phyloP scores from a whole-genome alignment of 371 early-diverging fungal species.

The Circinella umbellata region DNA sequence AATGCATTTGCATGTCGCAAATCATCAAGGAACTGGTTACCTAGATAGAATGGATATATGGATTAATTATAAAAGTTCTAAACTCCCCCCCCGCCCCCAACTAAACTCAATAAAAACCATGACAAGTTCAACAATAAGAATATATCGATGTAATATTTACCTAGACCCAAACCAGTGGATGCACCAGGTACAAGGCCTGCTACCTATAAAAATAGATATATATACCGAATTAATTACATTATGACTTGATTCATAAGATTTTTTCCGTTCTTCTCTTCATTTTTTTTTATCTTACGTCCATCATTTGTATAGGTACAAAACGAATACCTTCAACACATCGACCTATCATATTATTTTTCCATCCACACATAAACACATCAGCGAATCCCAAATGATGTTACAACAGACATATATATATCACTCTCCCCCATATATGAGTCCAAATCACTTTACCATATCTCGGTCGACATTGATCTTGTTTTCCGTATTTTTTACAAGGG shows the following conservation, averaged over 20 bases:
- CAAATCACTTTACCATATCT: conserved; percentile 59
- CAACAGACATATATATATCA: neutral
- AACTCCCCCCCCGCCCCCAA: no score
- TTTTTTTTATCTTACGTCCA: conserved; percentile 58
- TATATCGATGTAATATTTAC: conserved; percentile 54
- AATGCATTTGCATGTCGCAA: conserved; percentile 75
- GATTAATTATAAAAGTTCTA: no score
- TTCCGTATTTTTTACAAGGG: conserved; percentile 67
- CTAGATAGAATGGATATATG: no score
- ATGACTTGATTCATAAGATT: neutral
- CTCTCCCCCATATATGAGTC: neutral
- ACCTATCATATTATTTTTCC: conserved; percentile 29
- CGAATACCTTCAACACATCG: conserved; percentile 70
- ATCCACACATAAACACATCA: no score
- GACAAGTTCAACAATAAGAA: no score
- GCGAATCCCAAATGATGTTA: no score
- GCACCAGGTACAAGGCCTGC: conserved; percentile 82
- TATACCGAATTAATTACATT: no score
- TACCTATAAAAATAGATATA: no score
- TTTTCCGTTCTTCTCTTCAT: neutral
- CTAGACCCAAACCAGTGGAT: conserved; percentile 73
- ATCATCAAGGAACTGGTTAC: conserved; percentile 68
- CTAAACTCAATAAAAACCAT: no score
- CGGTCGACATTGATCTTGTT: conserved; percentile 64
- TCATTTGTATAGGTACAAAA: conserved; percentile 73